Percentiles rank a stretch among this genome's conserved stretches.
Conservation (phyloP, 2,329 filamentous ascomycete species). For the Epichloe amarillans region DNA sequence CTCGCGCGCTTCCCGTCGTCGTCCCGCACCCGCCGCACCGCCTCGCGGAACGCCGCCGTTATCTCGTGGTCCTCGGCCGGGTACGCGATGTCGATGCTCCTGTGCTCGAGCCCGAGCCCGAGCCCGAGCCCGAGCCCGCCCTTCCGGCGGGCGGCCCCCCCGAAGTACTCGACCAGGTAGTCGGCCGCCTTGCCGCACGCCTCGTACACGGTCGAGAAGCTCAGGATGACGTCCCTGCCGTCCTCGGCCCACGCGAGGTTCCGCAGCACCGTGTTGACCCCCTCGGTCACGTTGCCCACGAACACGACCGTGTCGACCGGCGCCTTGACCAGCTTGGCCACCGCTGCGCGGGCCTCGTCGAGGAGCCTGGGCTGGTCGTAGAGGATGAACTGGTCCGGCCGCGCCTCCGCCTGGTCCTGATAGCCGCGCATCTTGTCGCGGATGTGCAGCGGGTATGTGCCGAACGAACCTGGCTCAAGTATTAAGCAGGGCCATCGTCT, state of each 20-base stretch:
- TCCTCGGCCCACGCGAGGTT: constrained; percentile 55
- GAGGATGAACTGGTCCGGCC: constrained; percentile 65
- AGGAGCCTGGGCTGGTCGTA: constrained; percentile 51
- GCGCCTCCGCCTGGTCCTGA: constrained; percentile 52
- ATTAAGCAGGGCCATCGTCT: no score
- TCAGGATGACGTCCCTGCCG: constrained; percentile 65
- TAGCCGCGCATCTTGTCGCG: constrained; percentile 46
- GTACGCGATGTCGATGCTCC: constrained; percentile 49
- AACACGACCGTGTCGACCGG: constrained; percentile 57
- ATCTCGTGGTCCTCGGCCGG: constrained; percentile 60
- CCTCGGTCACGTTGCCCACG: constrained; percentile 68
- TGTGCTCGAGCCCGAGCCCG: constrained; percentile 25
- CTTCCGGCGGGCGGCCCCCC: no score
- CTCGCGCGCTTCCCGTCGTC: constrained; percentile 48
- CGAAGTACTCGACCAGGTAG: constrained; percentile 55
- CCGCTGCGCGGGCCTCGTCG: constrained; percentile 51
- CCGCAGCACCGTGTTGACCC: constrained; percentile 65
- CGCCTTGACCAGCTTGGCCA: constrained; percentile 54
- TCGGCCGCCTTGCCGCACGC: constrained; percentile 62
- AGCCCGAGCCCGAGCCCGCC: no score
- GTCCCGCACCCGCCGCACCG: constrained; percentile 37
- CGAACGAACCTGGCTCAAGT: constrained; percentile 53
- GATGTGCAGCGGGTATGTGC: constrained; percentile 55
- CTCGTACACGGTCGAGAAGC: constrained; percentile 68
- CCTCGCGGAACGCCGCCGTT: constrained; percentile 43